phyloP scores from a whole-genome alignment of 495 filamentous ascomycete species.

The Aspergillus ostianus region DNA sequence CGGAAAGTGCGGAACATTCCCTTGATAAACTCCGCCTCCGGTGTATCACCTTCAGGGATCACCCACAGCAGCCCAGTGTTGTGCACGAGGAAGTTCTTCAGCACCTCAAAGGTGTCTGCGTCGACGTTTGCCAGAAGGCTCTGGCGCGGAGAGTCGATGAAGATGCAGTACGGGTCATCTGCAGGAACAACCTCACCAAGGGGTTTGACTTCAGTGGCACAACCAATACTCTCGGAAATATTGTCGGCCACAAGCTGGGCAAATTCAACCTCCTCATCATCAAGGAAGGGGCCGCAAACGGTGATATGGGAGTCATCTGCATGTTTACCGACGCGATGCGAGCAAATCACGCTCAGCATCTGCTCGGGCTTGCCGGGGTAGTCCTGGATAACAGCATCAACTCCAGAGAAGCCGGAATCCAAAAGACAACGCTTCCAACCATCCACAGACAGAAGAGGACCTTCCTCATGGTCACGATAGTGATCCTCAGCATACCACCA shows the following conservation, averaged over 20 bases:
- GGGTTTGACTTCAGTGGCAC: neutral
- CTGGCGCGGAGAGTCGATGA: neutral
- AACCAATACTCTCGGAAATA: neutral
- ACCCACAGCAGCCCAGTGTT: neutral
- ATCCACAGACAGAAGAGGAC: neutral
- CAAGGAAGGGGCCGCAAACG: neutral
- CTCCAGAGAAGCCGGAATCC: constrained; percentile 1
- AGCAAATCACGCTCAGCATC: neutral
- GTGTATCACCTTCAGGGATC: neutral
- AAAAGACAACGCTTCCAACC: neutral
- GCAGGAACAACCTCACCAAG: neutral
- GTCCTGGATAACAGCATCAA: neutral
- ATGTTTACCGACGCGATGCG: neutral
- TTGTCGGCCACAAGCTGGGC: neutral
- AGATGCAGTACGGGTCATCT: neutral
- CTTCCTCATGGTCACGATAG: neutral
- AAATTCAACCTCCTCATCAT: neutral
- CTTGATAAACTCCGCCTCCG: neutral
- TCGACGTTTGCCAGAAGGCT: neutral
- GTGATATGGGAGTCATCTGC: neutral
- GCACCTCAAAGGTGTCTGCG: neutral
- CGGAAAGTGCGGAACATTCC: constrained; percentile 2
- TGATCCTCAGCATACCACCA: constrained; percentile 1
- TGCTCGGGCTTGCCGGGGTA: neutral
- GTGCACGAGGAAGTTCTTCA: neutral